phyloP scores from a whole-genome alignment of 2,329 filamentous ascomycete species.

The Colletotrichum shisoi region DNA sequence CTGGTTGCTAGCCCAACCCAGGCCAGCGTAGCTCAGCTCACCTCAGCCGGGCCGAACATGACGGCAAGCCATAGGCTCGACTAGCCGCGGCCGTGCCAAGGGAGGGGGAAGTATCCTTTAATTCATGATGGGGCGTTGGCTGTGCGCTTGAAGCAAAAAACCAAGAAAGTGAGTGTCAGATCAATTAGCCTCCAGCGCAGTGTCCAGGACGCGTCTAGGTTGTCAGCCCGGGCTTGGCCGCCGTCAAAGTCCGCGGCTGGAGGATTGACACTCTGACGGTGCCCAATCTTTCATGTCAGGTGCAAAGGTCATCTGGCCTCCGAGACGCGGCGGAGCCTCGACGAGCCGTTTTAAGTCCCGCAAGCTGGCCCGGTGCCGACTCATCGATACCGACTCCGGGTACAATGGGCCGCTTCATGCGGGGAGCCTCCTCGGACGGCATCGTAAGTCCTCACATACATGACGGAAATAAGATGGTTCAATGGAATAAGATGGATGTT shows the following conservation, averaged over 20 bases:
- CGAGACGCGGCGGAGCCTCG: too few species aligned
- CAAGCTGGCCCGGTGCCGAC: background rate
- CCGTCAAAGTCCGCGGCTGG: background rate
- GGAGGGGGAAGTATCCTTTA: background rate
- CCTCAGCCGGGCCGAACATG: background rate
- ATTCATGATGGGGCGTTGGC: background rate
- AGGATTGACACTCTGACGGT: background rate
- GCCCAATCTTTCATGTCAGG: background rate
- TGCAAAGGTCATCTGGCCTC: background rate
- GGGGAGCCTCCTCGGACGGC: background rate
- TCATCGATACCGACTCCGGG: background rate
- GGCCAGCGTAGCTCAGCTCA: background rate
- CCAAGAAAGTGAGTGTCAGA: background rate
- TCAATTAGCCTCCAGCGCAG: background rate
- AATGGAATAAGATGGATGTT: constrained; percentile 18
- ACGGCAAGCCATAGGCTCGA: background rate
- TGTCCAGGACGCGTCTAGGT: background rate
- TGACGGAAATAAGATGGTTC: background rate
- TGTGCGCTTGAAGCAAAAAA: background rate
- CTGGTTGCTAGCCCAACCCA: background rate
- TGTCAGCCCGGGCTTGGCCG: background rate
- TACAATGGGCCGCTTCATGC: background rate
- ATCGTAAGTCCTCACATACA: background rate
- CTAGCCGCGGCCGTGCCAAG: background rate
- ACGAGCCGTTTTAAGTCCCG: too few species aligned